Base-by-base conservation (phyloP, 768 basidiomycete genomes). In the Panaeolus papilionaceus region DNA sequence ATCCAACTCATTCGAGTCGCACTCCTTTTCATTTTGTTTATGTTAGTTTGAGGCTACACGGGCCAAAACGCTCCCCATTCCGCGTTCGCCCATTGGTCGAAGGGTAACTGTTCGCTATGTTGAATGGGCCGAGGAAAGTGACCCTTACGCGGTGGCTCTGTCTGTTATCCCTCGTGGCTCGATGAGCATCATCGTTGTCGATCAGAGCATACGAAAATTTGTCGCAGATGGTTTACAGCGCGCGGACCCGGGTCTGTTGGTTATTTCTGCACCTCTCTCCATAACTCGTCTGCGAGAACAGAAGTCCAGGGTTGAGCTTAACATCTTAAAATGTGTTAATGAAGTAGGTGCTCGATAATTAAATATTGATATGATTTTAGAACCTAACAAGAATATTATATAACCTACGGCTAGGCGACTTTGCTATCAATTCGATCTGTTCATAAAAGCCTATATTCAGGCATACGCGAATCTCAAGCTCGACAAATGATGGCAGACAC, bases 401-500 rank as follows among this genome's bases (percentile, higher is more conserved):
- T 33, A 33, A 33, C 5, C 54, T 63, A 49, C 58, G 63, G 18
- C 71, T 72, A 95, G 93, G 90, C 85, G n/a, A 94, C 93, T 0
- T 72, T 95, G 4, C 83, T 94, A 16, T 88, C 92, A 6, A 90
- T 95, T 73, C 85, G 92, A 11, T 83, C 84, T 6, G 89, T 91
- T 1, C 85, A 87, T 66, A 80, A 83, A 61, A 77, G 83, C 49
- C 81, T 95, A 77, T 81, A 83, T 67, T 79, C 93, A 64, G 93
- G 94, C 20, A 92, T 95, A 71, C 88, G 80, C 7, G 93, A 96
- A 78, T 93, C 92, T 8, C 80, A 89, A 71, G 92, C 89, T 12
- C 78, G 82, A 12, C 73, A 66, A n/a, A 84, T 94, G 77, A 80
- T 95, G 67, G 75, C 81, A 33, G 74, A 77, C 38, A 86, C 92